A percentile compares a stretch with the other conserved stretches of the same genome.
phyloP scores from a whole-genome alignment of 306 rosid species.

The Lathyrus tuberosus region DNA sequence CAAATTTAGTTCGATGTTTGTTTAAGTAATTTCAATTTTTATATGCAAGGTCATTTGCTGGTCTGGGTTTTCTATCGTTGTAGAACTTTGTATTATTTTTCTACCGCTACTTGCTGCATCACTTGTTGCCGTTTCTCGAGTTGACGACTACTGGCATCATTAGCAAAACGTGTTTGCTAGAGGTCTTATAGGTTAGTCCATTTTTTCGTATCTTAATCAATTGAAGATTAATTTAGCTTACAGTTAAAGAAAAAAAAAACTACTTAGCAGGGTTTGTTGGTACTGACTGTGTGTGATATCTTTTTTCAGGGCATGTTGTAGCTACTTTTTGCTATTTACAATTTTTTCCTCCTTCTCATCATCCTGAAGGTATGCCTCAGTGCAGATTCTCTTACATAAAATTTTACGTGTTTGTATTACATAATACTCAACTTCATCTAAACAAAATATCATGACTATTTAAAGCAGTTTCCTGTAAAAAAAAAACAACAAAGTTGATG shows the following conservation, averaged over 20 bases:
- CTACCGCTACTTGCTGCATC: slow-evolving; percentile 81
- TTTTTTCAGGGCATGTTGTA: slow-evolving; percentile 66
- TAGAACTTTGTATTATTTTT: slow-evolving; percentile 72
- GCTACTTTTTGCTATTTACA: slow-evolving; percentile 86
- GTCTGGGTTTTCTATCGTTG: slow-evolving; percentile 75
- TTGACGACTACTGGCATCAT: slow-evolving; percentile 97
- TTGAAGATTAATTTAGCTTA: slow-evolving; percentile 7
- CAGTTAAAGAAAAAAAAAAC: neutral
- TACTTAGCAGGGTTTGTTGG: slow-evolving; percentile 14
- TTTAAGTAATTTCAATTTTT: slow-evolving; percentile 35
- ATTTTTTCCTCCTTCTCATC: slow-evolving; percentile 89
- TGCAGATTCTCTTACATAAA: too few relatives aligned
- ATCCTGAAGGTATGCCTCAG: too few relatives aligned
- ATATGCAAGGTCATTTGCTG: slow-evolving; percentile 93
- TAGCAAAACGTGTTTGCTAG: slow-evolving; percentile 93
- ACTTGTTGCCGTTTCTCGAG: slow-evolving; percentile 82
- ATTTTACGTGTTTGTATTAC: too few relatives aligned
- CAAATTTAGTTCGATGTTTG: slow-evolving; percentile 2
- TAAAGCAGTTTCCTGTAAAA: too few relatives aligned
- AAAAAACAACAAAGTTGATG: slow-evolving; percentile 6
- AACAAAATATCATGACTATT: too few relatives aligned
- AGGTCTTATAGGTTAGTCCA: slow-evolving; percentile 85
- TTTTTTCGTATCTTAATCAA: slow-evolving; percentile 3
- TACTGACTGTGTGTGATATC: neutral
- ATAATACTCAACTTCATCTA: too few relatives aligned